A percentile compares a stretch with the other conserved stretches of the same genome.
Conservation (phyloP, 177 flowering plant genomes). For the Tripterygium wilfordii region DNA sequence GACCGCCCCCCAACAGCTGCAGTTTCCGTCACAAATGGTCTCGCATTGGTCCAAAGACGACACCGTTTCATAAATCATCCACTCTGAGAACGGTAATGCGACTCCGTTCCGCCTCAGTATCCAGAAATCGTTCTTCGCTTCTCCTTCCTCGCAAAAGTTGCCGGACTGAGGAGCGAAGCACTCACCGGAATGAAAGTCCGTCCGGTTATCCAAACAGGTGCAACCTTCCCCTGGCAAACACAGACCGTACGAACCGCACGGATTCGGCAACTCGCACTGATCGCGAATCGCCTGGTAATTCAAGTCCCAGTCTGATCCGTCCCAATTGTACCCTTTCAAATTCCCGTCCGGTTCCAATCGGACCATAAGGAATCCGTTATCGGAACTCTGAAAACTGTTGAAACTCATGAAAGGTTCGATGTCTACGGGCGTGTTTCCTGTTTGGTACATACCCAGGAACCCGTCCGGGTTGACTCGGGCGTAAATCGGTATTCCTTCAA, state of each 20-base stretch:
- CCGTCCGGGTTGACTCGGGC: slow-evolving; percentile 56
- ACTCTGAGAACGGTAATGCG: slow-evolving; percentile 72
- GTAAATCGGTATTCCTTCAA: slow-evolving; percentile 50
- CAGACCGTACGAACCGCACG: slow-evolving; percentile 77
- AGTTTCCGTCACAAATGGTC: slow-evolving; percentile 50
- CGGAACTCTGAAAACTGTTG: slow-evolving; percentile 43
- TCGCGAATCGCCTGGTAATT: slow-evolving; percentile 55
- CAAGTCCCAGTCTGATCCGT: slow-evolving; percentile 54
- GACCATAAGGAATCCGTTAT: slow-evolving; percentile 39
- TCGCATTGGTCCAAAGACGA: slow-evolving; percentile 54
- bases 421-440: slow-evolving; percentile 48
- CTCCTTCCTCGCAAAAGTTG: slow-evolving; percentile 40
- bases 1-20: slow-evolving; percentile 83
- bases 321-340: slow-evolving; percentile 71
- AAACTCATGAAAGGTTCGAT: slow-evolving; percentile 66
- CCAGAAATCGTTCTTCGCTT: slow-evolving; percentile 11
- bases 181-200: slow-evolving; percentile 23
- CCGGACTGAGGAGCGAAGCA: slow-evolving; percentile 18
- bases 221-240: slow-evolving; percentile 69
- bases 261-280: slow-evolving; percentile 67
- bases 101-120: slow-evolving; percentile 52
- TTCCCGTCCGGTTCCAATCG: slow-evolving; percentile 83
- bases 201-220: slow-evolving; percentile 60
- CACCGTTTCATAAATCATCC: slow-evolving; percentile 45
- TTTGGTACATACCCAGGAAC: slow-evolving; percentile 80